These are phyloP conservation scores for Lachancea quebecensis DNA, from an alignment of 805 yeast genomes.

Conservation along the genomic window DNA sequence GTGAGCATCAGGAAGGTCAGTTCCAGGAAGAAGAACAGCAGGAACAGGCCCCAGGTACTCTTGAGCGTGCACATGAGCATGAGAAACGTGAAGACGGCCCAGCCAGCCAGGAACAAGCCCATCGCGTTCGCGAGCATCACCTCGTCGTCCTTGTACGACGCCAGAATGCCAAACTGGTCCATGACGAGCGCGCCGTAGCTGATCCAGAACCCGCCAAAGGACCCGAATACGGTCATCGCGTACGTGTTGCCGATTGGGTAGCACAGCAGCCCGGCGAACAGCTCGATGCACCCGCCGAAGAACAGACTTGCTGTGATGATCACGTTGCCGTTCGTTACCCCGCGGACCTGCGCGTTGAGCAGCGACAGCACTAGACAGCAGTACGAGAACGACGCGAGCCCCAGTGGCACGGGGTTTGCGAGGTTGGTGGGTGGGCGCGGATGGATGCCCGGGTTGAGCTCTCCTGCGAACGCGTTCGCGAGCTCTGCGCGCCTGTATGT, in stretches of 20 bases:
- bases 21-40: constrained; percentile 47
- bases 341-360: constrained; percentile 60
- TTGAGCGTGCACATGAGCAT: constrained; percentile 52
- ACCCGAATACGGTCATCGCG: constrained; percentile 50
- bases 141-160: constrained; percentile 40
- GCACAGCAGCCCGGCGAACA: constrained; percentile 71
- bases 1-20: constrained; percentile 46
- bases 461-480: constrained; percentile 58
- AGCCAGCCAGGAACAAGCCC: constrained; percentile 55
- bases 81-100: constrained; percentile 59
- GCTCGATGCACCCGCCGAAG: constrained; percentile 67
- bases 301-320: constrained; percentile 62
- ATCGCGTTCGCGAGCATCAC: constrained; percentile 45
- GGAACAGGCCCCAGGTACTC: constrained; percentile 51
- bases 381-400: constrained; percentile 60
- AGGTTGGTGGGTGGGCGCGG: constrained; percentile 42
- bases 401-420: constrained; percentile 75
- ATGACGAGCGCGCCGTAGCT: constrained; percentile 58
- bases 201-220: constrained; percentile 71
- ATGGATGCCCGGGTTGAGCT: constrained; percentile 40
- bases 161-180: constrained; percentile 49
- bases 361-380: constrained; percentile 53
- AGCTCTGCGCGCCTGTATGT: constrained; percentile 48
- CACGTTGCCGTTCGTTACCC: constrained; percentile 52
- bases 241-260: constrained; percentile 69